These are phyloP conservation scores for Helianthus annuus DNA, from an alignment of 129 eudicot species.

Conservation along the genomic window DNA sequence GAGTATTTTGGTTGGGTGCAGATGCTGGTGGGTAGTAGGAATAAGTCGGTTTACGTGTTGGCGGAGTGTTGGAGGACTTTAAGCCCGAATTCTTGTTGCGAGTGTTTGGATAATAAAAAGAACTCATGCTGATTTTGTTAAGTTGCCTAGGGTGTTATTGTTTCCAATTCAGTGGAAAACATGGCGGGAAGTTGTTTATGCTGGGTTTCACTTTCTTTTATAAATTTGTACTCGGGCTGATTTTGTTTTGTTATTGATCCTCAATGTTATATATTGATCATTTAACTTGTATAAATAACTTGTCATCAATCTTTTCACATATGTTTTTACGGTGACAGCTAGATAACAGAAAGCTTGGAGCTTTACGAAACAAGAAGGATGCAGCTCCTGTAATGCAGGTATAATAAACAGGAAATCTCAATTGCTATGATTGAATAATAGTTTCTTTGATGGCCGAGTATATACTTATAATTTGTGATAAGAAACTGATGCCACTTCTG, in stretches of 20 bases:
- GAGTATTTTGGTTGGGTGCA: conserved; percentile 18
- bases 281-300: neutral
- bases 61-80: conserved; percentile 81
- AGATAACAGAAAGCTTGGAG: conserved; percentile 78
- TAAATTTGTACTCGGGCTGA: neutral
- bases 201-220: neutral
- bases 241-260: neutral
- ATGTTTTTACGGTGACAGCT: conserved; percentile 38
- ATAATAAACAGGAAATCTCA: conserved; percentile 6
- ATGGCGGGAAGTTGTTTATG: neutral
- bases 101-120: conserved; percentile 54
- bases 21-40: conserved; percentile 31
- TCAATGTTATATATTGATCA: neutral
- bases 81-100: conserved; percentile 47
- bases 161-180: neutral
- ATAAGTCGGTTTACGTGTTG: conserved; percentile 52
- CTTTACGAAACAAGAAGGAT: conserved; percentile 62
- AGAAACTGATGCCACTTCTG: conserved; percentile 19
- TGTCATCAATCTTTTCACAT: neutral
- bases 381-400: conserved; percentile 89
- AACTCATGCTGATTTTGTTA: too few species aligned
- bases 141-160: neutral
- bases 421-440: neutral
- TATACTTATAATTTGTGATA: neutral
- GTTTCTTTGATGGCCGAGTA: conserved; percentile 9